Evolutionary conservation across 148 eudicot species (phyloP), one percentile per base, ranked within the genome.

Genomic region (Suaeda aralocaspica): DNA sequence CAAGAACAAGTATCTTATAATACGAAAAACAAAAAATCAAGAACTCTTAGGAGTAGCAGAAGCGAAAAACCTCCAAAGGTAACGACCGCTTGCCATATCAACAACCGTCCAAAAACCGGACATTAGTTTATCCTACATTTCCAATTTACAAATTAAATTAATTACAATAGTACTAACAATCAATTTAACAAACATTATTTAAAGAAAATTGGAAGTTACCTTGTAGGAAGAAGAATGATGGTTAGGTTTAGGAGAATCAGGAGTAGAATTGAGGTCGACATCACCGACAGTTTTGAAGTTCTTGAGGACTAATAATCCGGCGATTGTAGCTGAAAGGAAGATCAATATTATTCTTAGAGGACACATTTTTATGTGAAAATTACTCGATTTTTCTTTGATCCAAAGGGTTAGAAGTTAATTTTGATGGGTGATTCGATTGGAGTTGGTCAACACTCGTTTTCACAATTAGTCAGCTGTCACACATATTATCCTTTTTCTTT

Each of bases 31-130:
- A 13, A 21, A n/a, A 2, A 9, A 63, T 41, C 14, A 41, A 42
- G 50, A 63, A 45, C 19, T 41, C 31, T 63, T 63, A 24, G 67
- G 8, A 34, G 67, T 4, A 42, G 10, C 67, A 63, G 50, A 39
- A 60, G 48, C 57, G 22, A 89, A 76, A 73, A 86, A 84, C 81
- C 85, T 83, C 91, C 91, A 87, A 10, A 87, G 84, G 70, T 83
- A 89, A 25, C 84, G 84, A 16, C 90, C 88, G 64, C 90, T 88
- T 0, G 88, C 94, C 90, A 86, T 82, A 78, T 88, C 94, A 53
- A 88, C 83, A 31, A 72, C 82, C n/a, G 81, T 80, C 86, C 88
- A 84, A 39, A 86, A 88, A 9, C 84, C 80, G 44, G 64, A 24
- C 49, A 68, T 45, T 67, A 77, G 65, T 70, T 68, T 46, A 39